Base-by-base conservation (phyloP, 441 rosid genomes). In the Corymbia calophylla region DNA sequence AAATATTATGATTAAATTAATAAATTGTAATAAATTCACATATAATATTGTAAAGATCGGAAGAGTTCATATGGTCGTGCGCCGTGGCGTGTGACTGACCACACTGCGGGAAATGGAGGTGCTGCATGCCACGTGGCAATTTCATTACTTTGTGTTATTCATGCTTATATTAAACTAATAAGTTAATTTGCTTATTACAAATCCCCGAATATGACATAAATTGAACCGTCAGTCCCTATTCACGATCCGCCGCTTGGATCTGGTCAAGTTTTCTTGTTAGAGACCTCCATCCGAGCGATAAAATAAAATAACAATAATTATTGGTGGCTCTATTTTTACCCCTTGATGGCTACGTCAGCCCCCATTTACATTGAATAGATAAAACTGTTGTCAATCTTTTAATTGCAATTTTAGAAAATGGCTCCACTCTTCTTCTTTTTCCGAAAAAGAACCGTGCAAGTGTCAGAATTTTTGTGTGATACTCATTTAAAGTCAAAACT, bases 1-100 rank as follows among this genome's bases (percentile, higher is more conserved):
- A 58, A 0, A 58, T 58, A 39, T 25, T 58, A 25, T 0, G 0
- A 2, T 1, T 58, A 0, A 25, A 10, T 58, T 25, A 25, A 13
- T 13, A 58, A 58, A 12, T 23, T 23, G 5, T 58, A 58, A 58
- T 58, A 29, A 31, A 32, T 31, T 5, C 29, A 11, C 21, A 21
- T 73, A 70, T 19, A 35, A 73, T 39, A 73, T 21, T 19, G 16
- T 70, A 10, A 70, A 35, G 15, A 35, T 70, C 25, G 13, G 3
- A 68, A 68, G 25, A 68, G 80, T 18, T 35, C 80, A 18, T 11
- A 18, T 68, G 47, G 80, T 68, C 35, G 6, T 17, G 29, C n/a
- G 21, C 25, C 1, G 47, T 70, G 81, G 39, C 44, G 21, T 17
- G 80, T 4, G 25, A 35, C 44, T 18, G 23, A 70, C 9, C 27